A percentile compares a stretch with the other conserved stretches of the same genome.
These are phyloP conservation scores for Exserohilum rostratum DNA, from an alignment of 2,329 filamentous ascomycete genomes.

Conservation along the genomic window DNA sequence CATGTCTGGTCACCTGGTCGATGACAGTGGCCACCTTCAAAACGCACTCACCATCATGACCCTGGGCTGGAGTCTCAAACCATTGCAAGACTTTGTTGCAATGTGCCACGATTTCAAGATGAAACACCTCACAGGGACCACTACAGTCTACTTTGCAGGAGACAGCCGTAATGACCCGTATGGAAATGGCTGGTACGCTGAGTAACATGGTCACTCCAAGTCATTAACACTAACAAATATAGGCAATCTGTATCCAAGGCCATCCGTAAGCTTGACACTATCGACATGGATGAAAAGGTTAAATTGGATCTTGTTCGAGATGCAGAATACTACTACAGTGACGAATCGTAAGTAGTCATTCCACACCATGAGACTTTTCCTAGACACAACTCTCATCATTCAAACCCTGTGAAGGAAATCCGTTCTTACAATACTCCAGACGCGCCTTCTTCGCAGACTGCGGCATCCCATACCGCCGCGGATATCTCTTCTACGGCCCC, in stretches of 20 bases:
- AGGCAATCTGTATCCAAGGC: constrained; percentile 32
- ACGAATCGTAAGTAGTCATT: constrained; percentile 15
- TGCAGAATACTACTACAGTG: constrained; percentile 47
- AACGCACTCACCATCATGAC: constrained; percentile 31
- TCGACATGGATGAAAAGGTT: constrained; percentile 38
- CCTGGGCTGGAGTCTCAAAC: constrained; percentile 35
- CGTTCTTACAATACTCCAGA: not conserved
- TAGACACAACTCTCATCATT: not conserved
- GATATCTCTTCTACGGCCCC: constrained; percentile 50
- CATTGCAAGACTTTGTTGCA: constrained; percentile 29
- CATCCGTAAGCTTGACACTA: constrained; percentile 36
- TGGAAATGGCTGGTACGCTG: constrained; percentile 16
- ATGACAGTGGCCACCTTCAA: constrained; percentile 20
- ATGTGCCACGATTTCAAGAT: constrained; percentile 32
- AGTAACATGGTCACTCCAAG: not conserved
- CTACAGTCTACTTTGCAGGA: constrained; percentile 35
- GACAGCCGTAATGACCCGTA: constrained; percentile 10
- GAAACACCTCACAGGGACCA: constrained; percentile 28
- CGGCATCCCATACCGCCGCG: constrained; percentile 43
- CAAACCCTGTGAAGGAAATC: not conserved
- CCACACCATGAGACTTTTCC: not conserved
- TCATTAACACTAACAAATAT: not conserved
- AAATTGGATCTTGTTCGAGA: constrained; percentile 43
- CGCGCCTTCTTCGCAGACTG: constrained; percentile 43
- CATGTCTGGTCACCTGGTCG: constrained; percentile 1